A percentile compares a stretch with the other conserved stretches of the same genome.
Conservation (phyloP, 176 grass and related monocot species). For the Hsuehochloa calcarea region DNA sequence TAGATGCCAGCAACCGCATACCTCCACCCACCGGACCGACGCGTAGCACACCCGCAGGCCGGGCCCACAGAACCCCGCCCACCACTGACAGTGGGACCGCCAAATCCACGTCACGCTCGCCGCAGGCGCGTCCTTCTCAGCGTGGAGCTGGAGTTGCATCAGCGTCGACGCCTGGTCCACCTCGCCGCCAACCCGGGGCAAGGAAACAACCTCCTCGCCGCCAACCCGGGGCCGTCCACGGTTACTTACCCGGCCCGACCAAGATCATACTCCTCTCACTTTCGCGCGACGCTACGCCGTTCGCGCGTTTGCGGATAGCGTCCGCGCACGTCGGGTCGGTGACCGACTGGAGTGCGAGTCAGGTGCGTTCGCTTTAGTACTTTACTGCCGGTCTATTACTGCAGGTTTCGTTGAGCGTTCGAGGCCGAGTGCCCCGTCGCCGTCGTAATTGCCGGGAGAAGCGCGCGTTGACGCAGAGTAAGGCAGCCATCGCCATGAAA, state of each 20-base stretch:
- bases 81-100: slow-evolving; percentile 28
- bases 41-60: slow-evolving; percentile 2
- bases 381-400: neutral
- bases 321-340: neutral
- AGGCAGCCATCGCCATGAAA: neutral
- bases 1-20: slow-evolving; percentile 10
- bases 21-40: slow-evolving; percentile 28
- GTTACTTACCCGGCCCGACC: neutral
- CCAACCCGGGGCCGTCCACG: slow-evolving; percentile 20
- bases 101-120: slow-evolving; percentile 19
- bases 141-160: slow-evolving; percentile 52
- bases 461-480: neutral
- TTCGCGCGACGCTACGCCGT: neutral
- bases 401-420: neutral
- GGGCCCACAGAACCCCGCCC: neutral
- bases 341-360: no score
- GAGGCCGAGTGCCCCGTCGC: neutral
- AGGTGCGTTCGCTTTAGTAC: slow-evolving; percentile 22
- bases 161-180: slow-evolving; percentile 34
- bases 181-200: slow-evolving; percentile 1
- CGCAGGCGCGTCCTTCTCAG: slow-evolving; percentile 44
- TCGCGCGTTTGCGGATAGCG: neutral
- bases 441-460: slow-evolving; percentile 24
- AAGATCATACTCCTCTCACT: neutral
- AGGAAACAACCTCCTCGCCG: slow-evolving; percentile 12